phyloP scores from a whole-genome alignment of 805 yeast genomes.

The Naumovozyma dairenensis region DNA sequence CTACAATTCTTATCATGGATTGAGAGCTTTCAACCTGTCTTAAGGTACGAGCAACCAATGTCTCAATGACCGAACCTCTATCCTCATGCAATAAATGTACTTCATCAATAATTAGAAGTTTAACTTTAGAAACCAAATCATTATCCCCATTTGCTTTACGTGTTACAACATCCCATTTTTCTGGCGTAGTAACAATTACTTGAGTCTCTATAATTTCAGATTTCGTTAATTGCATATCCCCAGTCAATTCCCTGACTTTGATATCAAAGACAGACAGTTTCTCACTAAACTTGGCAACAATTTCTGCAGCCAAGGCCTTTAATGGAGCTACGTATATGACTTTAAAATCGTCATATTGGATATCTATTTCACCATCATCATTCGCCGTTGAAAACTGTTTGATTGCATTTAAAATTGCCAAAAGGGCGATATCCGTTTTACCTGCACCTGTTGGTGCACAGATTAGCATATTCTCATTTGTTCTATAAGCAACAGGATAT shows the following conservation, averaged over 20 bases:
- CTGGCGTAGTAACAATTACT: constrained; percentile 88
- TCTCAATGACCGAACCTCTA: constrained; percentile 94
- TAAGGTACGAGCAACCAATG: constrained; percentile 86
- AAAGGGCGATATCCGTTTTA: constrained; percentile 85
- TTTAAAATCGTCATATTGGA: constrained; percentile 78
- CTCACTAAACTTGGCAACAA: constrained; percentile 77
- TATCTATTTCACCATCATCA: constrained; percentile 43
- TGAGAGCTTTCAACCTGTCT: constrained; percentile 93
- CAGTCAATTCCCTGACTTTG: constrained; percentile 79
- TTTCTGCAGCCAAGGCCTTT: constrained; percentile 93
- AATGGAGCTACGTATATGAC: constrained; percentile 88
- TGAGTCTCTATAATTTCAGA: constrained; percentile 76
- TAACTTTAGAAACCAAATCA: constrained; percentile 75
- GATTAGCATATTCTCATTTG: constrained; percentile 89
- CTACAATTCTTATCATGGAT: constrained; percentile 86
- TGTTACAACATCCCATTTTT: constrained; percentile 96
- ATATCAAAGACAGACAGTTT: constrained; percentile 80
- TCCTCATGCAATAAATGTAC: constrained; percentile 96
- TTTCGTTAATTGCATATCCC: constrained; percentile 87
- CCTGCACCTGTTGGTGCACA: constrained; percentile 99
- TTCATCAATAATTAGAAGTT: constrained; percentile 84
- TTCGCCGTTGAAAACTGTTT: constrained; percentile 55
- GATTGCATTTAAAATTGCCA: constrained; percentile 70
- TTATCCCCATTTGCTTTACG: constrained; percentile 85
- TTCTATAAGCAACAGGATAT: constrained; percentile 82